Evolutionary conservation across 1,139 yeast species (phyloP).

Genomic region (Scheffersomyces cryptocercus): DNA sequence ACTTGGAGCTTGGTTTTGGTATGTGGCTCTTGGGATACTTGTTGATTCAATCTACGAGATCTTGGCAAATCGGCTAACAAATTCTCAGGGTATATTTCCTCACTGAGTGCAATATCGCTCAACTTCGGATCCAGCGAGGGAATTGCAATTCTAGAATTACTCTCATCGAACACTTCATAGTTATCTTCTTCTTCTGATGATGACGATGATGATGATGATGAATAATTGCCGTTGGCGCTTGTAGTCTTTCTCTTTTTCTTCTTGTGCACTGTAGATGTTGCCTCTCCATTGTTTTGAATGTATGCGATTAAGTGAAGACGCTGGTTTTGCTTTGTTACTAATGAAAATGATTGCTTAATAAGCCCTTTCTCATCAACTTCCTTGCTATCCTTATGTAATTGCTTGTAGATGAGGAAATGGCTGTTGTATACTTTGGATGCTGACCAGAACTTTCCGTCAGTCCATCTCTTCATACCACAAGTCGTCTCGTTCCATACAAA

Average conservation of each 20-base stretch:
- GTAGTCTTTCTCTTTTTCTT: neutral
- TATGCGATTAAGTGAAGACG: slow-evolving; percentile 61
- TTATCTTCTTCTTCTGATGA: neutral
- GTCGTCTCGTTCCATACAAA: slow-evolving; percentile 73
- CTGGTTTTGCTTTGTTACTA: slow-evolving; percentile 49
- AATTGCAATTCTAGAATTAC: neutral
- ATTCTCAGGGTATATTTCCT: slow-evolving; percentile 21
- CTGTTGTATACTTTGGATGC: slow-evolving; percentile 67
- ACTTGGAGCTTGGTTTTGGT: neutral
- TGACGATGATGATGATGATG: neutral
- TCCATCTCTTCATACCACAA: slow-evolving; percentile 76
- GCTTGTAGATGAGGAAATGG: slow-evolving; percentile 58
- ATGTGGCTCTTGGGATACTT: too few relatives aligned
- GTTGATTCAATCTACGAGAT: neutral
- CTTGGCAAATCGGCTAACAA: slow-evolving; percentile 9
- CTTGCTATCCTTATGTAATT: slow-evolving; percentile 43
- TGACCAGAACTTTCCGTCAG: slow-evolving; percentile 73
- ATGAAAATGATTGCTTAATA: slow-evolving; percentile 58
- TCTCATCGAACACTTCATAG: neutral
- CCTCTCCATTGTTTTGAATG: slow-evolving; percentile 8
- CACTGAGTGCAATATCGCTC: slow-evolving; percentile 18
- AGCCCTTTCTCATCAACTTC: slow-evolving; percentile 47
- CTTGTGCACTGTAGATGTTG: neutral
- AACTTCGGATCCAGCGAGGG: slow-evolving; percentile 23
- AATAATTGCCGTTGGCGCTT: neutral